Conservation (phyloP, 139 green algal genomes). For the Desmodesmus armatus region DNA sequence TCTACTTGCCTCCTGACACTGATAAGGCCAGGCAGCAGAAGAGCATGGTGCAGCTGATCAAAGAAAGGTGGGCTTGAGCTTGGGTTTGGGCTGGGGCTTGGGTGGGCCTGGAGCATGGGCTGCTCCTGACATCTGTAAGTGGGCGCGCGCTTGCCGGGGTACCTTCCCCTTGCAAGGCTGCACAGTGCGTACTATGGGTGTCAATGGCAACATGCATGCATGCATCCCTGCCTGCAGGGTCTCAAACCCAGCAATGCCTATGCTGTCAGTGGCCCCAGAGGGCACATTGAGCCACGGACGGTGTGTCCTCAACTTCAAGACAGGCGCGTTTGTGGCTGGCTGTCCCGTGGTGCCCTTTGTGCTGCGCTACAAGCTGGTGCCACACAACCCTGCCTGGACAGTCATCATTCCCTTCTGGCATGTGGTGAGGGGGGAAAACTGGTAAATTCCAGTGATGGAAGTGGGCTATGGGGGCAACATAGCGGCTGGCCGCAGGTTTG, state of each 20-base stretch:
- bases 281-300: slow-evolving; percentile 89
- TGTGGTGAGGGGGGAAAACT: slow-evolving; percentile 38
- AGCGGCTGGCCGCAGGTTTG: not conserved
- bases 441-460: not conserved
- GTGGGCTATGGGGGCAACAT: not conserved
- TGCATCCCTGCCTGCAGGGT: slow-evolving; percentile 41
- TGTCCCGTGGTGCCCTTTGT: slow-evolving; percentile 81
- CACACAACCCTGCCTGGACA: slow-evolving; percentile 55
- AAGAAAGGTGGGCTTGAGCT: not conserved
- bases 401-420: slow-evolving; percentile 49
- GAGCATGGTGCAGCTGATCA: slow-evolving; percentile 38
- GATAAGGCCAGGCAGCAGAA: slow-evolving; percentile 10
- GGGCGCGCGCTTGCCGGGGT: too few relatives aligned
- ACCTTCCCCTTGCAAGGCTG: too few relatives aligned
- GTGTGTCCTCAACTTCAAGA: slow-evolving; percentile 89
- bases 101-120: too few relatives aligned
- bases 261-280: slow-evolving; percentile 62
- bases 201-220: too few relatives aligned
- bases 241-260: slow-evolving; percentile 35
- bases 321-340: slow-evolving; percentile 85
- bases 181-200: too few relatives aligned
- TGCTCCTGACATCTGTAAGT: too few relatives aligned
- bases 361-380: slow-evolving; percentile 65
- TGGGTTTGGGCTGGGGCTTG: not conserved
- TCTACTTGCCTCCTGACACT: slow-evolving; percentile 51